Base-by-base conservation (phyloP, 768 basidiomycete species). In the Mrakia frigida region DNA sequence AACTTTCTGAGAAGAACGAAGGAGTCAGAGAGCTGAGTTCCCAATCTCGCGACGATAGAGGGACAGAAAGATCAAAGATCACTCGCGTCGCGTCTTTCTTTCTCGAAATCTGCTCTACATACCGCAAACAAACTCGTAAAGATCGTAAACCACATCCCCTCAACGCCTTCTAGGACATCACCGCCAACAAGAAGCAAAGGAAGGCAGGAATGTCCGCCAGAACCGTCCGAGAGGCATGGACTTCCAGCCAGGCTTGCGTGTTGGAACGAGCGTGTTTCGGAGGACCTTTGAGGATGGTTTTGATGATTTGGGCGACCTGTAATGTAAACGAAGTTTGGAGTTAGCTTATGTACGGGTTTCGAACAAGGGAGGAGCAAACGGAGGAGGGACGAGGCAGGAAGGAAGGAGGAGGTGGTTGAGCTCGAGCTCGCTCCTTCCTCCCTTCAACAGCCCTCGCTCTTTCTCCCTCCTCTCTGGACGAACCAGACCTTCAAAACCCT, bases 131-230 rank as follows among this genome's bases (percentile, higher is more conserved):
- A 31, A 33, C 31, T 68, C 39, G n/a, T 43, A 39, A 68, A 68
- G 13, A 67, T 67, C 39, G 23, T 41, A 6, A 65, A 65, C 21
- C 35, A 23, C 37, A 7, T 7, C 35, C 25, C 4, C 39, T 37
- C 23, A 3, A 9, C n/a, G 37, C 18, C 39, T 21, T 14, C 35
- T 68, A 68, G 4, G 65, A 68, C 37, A 68, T 68, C 6, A 39
- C 39, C 25, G 65, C 65, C 37, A 68, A 21, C 65, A 68, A 14
- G 25, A 68, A 68, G 39, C 65, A 68, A 4, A 68, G 21, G 65
- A 68, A 68, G 13, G 65, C 65, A 14, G 65, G 65, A 3, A 68
- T 33, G 39, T 68, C 65, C 2, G 37, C 7, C 39, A 68, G 25
- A 11, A 68, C 65, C 0, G 65, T 68, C 39, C 65, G 9, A 23